phyloP scores from a whole-genome alignment of 345 rosid species.

The Cardamine occulta region DNA sequence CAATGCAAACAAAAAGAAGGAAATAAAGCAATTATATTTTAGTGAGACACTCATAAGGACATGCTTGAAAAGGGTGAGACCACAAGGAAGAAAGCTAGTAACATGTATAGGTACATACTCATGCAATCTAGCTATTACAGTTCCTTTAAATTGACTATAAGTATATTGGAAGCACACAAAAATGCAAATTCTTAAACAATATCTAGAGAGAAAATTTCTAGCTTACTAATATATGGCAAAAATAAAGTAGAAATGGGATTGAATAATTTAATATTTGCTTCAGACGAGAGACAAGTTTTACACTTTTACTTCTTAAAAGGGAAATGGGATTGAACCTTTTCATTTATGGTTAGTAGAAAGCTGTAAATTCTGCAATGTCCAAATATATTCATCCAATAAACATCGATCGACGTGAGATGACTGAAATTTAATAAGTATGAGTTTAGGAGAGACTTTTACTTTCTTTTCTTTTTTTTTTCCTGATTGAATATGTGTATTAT shows the following conservation, averaged over 20 bases:
- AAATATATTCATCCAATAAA: background rate
- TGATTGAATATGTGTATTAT: slow-evolving; percentile 13
- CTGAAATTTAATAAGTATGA: background rate
- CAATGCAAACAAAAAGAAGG: slow-evolving; percentile 37
- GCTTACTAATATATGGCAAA: background rate
- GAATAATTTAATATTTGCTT: background rate
- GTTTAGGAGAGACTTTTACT: background rate
- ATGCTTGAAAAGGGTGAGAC: slow-evolving; percentile 51
- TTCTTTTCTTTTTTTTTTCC: background rate
- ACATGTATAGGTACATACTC: slow-evolving; percentile 20
- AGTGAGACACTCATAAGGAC: slow-evolving; percentile 38
- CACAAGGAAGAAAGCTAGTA: slow-evolving; percentile 30
- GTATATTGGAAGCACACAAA: background rate
- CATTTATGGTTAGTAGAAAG: slow-evolving; percentile 6
- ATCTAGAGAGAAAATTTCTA: background rate
- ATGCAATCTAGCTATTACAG: slow-evolving; percentile 15
- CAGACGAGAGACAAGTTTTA: background rate
- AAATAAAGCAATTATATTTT: slow-evolving; percentile 49
- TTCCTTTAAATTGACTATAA: slow-evolving; percentile 31
- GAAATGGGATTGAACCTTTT: background rate
- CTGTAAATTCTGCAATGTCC: background rate
- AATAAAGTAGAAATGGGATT: background rate
- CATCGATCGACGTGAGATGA: background rate
- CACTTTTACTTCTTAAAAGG: background rate
- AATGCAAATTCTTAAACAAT: background rate